These are phyloP conservation scores for Clarireedia monteithiana DNA, from an alignment of 2,329 filamentous ascomycete genomes.

Conservation along the genomic window DNA sequence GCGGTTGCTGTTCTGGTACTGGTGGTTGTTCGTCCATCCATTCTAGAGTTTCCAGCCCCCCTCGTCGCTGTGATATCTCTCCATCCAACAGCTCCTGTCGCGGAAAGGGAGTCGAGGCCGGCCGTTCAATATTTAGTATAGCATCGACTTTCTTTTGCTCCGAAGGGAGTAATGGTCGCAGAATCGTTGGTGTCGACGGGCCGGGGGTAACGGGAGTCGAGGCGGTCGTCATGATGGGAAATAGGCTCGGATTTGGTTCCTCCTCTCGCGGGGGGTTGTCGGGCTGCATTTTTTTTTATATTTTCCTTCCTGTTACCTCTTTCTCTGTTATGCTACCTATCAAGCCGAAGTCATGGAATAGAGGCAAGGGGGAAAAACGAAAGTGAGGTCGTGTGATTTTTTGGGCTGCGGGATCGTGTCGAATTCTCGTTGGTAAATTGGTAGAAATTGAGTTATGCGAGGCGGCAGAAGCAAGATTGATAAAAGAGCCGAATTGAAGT, in stretches of 20 bases:
- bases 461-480: not conserved
- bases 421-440: not conserved
- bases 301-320: not conserved
- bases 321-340: not conserved
- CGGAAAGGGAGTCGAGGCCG: constrained; percentile 29
- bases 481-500: not conserved
- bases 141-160: constrained; percentile 22
- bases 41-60: not conserved
- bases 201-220: constrained; percentile 27
- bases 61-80: constrained; percentile 18
- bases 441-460: not conserved
- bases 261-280: constrained; percentile 11
- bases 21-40: not conserved
- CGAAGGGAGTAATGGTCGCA: constrained; percentile 16
- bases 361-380: not conserved
- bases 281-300: not conserved
- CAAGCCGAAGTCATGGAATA: not conserved
- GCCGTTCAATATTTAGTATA: constrained; percentile 25
- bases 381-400: not conserved
- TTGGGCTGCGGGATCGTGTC: not conserved
- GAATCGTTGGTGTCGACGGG: constrained; percentile 27
- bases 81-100: constrained; percentile 24
- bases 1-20: not conserved
- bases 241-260: constrained; percentile 17
- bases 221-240: constrained; percentile 25